Percentiles rank a stretch among this genome's conserved stretches.
Evolutionary conservation across 371 early-diverging fungal species (phyloP).

Genomic region (Coemansia sp.): DNA sequence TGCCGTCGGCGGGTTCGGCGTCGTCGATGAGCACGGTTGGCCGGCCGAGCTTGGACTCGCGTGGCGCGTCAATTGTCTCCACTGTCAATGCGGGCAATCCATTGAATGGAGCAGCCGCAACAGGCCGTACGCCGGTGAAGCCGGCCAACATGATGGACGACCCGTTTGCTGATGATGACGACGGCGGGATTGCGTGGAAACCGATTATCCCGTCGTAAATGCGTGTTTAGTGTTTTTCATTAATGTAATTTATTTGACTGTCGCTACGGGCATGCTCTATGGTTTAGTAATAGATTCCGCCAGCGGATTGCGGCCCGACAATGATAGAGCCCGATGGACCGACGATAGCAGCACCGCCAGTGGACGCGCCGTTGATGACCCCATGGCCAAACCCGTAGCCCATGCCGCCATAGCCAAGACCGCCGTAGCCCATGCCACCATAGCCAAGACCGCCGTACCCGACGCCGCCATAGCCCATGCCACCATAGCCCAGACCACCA

Average conservation of each 20-base stretch:
- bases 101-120: slow-evolving; percentile 13
- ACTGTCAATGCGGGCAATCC: slow-evolving; percentile 15
- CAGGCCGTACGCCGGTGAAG: neutral
- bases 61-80: neutral
- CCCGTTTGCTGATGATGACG: slow-evolving; percentile 32
- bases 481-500: slow-evolving; percentile 6
- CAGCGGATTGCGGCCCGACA: slow-evolving; percentile 49
- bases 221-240: neutral
- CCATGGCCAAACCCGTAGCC: slow-evolving; percentile 19
- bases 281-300: slow-evolving; percentile 37
- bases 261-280: neutral
- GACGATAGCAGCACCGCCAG: slow-evolving; percentile 38
- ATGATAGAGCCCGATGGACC: slow-evolving; percentile 46
- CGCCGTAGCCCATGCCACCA: slow-evolving; percentile 8
- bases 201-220: slow-evolving; percentile 29
- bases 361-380: slow-evolving; percentile 32
- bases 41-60: slow-evolving; percentile 41
- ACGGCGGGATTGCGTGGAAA: slow-evolving; percentile 25
- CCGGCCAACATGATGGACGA: slow-evolving; percentile 6
- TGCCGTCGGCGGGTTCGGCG: neutral
- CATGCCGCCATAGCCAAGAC: neutral
- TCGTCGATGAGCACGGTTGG: neutral
- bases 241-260: neutral
- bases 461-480: slow-evolving; percentile 6
- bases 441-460: slow-evolving; percentile 11